Percentiles rank a stretch among this genome's conserved stretches.
These are phyloP conservation scores for Craspedostauros australis DNA, from an alignment of 108 stramenopile genomes.

Conservation along the genomic window DNA sequence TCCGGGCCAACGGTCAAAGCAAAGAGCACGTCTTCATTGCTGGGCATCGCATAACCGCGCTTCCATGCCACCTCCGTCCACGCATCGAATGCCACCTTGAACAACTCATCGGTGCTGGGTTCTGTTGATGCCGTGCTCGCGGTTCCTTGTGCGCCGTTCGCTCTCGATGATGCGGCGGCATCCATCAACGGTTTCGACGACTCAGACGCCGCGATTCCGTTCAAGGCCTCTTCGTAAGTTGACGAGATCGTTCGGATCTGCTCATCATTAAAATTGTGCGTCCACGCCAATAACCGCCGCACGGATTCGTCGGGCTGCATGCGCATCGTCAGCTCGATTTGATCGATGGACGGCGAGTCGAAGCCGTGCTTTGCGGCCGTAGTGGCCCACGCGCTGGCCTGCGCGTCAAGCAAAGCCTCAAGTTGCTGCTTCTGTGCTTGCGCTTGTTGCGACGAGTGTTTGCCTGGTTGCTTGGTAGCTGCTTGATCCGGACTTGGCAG, in stretches of 20 bases:
- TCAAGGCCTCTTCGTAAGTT: conserved; percentile 14
- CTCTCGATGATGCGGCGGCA: too few species aligned
- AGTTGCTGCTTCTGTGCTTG: conserved; percentile 15
- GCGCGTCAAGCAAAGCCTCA: conserved; percentile 13
- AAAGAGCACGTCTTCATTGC: conserved; percentile 23
- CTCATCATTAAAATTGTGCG: conserved; percentile 11
- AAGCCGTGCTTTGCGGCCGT: conserved; percentile 13
- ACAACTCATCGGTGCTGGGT: conserved; percentile 20
- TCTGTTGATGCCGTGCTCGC: too few species aligned
- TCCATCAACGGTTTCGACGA: background rate
- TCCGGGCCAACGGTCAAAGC: conserved; percentile 32
- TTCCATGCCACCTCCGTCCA: conserved; percentile 30
- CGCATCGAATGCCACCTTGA: conserved; percentile 19
- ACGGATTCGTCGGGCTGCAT: conserved; percentile 11
- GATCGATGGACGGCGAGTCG: conserved; percentile 14
- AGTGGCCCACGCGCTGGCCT: conserved; percentile 20
- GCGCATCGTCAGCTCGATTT: conserved; percentile 19
- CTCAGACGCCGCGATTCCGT: too few species aligned
- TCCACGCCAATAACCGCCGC: conserved; percentile 11
- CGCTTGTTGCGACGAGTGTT: background rate
- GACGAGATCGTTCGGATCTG: conserved; percentile 4
- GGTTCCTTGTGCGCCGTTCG: too few species aligned
- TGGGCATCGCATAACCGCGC: conserved; percentile 20
- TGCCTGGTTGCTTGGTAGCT: background rate
- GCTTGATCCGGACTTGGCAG: background rate